Evolutionary conservation across 1,284 basidiomycete species (phyloP).

Genomic region (Tilletia horrida): DNA sequence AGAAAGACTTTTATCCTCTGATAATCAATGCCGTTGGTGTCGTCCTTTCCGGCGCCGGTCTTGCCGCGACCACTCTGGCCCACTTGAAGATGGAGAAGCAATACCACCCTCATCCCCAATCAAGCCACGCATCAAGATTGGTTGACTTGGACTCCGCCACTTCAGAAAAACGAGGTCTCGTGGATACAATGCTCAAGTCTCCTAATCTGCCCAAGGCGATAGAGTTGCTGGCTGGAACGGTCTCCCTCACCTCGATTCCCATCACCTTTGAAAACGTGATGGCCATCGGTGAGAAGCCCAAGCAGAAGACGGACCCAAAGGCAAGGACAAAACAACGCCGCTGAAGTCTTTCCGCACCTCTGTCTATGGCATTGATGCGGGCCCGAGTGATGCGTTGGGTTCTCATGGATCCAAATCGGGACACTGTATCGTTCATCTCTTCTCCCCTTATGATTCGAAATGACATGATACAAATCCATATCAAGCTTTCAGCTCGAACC

Average conservation of each 20-base stretch:
- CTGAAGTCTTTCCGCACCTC: no score
- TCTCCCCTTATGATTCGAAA: no score
- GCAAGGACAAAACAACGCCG: no score
- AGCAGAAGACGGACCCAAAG: no score
- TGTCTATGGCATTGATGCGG: no score
- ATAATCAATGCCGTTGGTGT: background rate
- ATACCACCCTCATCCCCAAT: background rate
- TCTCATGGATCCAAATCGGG: no score
- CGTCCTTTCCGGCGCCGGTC: background rate
- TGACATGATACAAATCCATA: no score
- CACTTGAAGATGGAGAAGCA: slow-evolving; percentile 6
- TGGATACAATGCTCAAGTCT: background rate
- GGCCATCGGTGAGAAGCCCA: background rate
- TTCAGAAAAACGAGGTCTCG: background rate
- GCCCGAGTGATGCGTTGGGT: no score
- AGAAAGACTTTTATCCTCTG: background rate
- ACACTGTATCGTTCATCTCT: no score
- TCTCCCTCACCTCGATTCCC: background rate
- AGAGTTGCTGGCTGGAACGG: background rate
- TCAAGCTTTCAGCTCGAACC: no score
- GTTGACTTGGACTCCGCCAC: background rate
- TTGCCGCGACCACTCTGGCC: background rate
- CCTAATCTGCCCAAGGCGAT: background rate
- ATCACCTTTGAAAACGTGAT: background rate
- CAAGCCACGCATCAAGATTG: background rate